Evolutionary conservation across 257 asterid genomes (phyloP), one percentile per base, ranked within the genome.

Genomic region (Marsdenia floribunda): DNA sequence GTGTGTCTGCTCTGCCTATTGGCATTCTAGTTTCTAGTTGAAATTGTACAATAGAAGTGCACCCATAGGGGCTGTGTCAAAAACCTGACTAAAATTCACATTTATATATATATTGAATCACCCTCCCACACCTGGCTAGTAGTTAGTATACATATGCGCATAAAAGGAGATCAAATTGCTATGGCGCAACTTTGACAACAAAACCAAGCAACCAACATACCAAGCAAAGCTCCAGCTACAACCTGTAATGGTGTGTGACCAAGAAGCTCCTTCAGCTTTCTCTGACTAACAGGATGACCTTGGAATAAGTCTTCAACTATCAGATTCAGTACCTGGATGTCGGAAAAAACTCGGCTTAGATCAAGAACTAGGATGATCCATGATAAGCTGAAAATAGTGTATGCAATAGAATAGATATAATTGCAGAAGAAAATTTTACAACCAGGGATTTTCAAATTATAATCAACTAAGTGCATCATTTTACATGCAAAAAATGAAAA

Each of bases 241-340:
- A 91, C 98, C 87, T 91, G 98, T 24, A 88, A 90, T 24, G 89
- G 93, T 72, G 98, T 91, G 86, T 93, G 98, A 5, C 98, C 98
- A 21, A 93, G 91, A 80, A 93, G 97, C 83, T 89, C 98, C 83
- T 93, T 91, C 58, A 93, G 97, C 90, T 91, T 93, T 81, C 95
- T 82, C 76, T 93, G 93, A 87, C 98, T 93, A 75, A 93, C 86
- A 44, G 97, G 97, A 80, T 93, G 97, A 78, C 97, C 94, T 87
- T 93, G 88, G 87, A 93, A 93, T 76, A 93, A 82, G 81, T 88
- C 97, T 76, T 83, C 95, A 64, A 93, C 86, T 8, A 91, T 93
- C 85, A 93, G 76, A 86, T 93, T 93, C 57, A 93, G 87, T 81
- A 93, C 98, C 98, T 89, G 77, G 54, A 21, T 70, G 24, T 58